phyloP scores from a whole-genome alignment of 257 asterid genomes.

The Ilex aquifolium region DNA sequence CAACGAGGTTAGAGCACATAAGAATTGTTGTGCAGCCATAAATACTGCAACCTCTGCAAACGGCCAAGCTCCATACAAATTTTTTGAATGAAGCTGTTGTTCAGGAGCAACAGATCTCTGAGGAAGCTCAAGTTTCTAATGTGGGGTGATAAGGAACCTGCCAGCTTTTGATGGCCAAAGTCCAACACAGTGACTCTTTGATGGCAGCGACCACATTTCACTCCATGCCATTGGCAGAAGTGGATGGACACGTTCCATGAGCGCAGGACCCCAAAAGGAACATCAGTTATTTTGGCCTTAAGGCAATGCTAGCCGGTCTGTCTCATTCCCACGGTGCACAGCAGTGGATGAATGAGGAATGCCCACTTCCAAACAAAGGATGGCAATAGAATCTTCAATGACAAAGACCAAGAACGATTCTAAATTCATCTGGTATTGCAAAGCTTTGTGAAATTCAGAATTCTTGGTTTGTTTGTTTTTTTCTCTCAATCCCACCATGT shows the following conservation, averaged over 20 bases:
- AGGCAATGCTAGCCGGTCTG: slow-evolving; percentile 35
- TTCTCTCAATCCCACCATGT: no score
- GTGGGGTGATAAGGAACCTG: slow-evolving; percentile 13
- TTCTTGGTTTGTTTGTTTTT: no score
- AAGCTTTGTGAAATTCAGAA: no score
- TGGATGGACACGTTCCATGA: slow-evolving; percentile 31
- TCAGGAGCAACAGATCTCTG: slow-evolving; percentile 10
- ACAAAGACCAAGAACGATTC: no score
- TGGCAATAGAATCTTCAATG: no score
- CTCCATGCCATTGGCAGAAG: slow-evolving; percentile 48
- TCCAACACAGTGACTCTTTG: slow-evolving; percentile 28
- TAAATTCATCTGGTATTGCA: no score
- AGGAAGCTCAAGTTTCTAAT: slow-evolving; percentile 21
- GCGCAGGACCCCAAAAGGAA: slow-evolving; percentile 31
- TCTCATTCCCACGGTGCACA: slow-evolving; percentile 19
- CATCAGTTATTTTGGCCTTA: slow-evolving; percentile 36
- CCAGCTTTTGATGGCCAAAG: slow-evolving; percentile 1
- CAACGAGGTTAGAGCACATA: slow-evolving; percentile 14
- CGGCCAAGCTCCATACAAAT: slow-evolving; percentile 14
- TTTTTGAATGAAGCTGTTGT: slow-evolving; percentile 14
- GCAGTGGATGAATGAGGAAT: no score
- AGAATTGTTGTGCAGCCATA: slow-evolving; percentile 12
- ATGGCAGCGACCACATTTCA: slow-evolving; percentile 20
- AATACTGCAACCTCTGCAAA: slow-evolving; percentile 12
- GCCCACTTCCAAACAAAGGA: no score